Evolutionary conservation across 169 alveolate genomes (phyloP).

Genomic region (Eimeria sp.): DNA sequence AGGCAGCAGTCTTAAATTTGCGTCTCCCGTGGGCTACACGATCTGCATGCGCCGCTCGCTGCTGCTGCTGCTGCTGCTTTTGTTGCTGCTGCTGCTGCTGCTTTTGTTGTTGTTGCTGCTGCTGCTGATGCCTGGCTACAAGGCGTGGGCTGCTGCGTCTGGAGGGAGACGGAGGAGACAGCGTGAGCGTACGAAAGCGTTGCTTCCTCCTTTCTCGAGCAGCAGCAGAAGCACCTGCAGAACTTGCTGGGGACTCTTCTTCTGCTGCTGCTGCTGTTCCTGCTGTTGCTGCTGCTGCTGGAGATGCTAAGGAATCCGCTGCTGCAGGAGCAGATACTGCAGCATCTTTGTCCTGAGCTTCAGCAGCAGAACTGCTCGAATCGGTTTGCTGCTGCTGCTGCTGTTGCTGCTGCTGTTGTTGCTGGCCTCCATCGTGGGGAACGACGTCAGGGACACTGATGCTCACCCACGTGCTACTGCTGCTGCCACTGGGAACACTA

Average conservation of each 20-base stretch:
- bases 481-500: background rate
- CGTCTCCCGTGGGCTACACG: conserved; percentile 28
- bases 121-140: conserved; percentile 12
- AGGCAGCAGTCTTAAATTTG: conserved; percentile 32
- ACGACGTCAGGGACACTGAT: background rate
- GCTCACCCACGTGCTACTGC: background rate
- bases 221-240: too few species aligned
- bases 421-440: background rate
- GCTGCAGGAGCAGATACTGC: background rate
- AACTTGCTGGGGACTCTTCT: background rate
- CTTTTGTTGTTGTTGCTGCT: conserved; percentile 46
- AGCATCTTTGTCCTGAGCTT: too few species aligned
- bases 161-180: background rate
- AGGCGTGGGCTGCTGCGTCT: background rate
- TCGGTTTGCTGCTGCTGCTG: conserved; percentile 30
- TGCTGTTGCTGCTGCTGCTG: too few species aligned
- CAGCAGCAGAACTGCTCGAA: background rate
- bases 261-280: background rate
- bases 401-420: background rate
- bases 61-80: conserved; percentile 33
- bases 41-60: conserved; percentile 24
- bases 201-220: background rate
- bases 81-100: conserved; percentile 64
- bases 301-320: background rate
- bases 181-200: background rate